Evolutionary conservation across 441 rosid species (phyloP).

Genomic region (Jatropha multifida): DNA sequence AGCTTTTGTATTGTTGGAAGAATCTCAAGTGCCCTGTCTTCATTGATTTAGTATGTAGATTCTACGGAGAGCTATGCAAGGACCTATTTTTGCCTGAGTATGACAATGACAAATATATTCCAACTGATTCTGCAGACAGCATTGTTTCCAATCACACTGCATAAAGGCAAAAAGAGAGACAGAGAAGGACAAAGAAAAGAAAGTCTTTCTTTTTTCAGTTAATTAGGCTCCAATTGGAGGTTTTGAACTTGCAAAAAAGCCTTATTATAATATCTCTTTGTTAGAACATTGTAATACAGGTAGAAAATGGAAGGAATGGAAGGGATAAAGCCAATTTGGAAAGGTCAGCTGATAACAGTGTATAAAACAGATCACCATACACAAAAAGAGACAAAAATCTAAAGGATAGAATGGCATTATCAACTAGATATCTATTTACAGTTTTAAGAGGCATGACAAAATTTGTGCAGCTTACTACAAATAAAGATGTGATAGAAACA

Average conservation of each 20-base stretch:
- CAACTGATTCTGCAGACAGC: slow-evolving; percentile 8
- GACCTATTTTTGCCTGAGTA: slow-evolving; percentile 44
- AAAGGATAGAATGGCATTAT: background rate
- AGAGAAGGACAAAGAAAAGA: no score
- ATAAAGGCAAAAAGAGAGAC: no score
- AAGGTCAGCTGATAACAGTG: background rate
- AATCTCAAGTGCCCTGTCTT: slow-evolving; percentile 72
- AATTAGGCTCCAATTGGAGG: no score
- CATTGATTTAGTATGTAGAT: slow-evolving; percentile 61
- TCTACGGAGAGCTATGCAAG: slow-evolving; percentile 79
- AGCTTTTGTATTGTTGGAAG: slow-evolving; percentile 79
- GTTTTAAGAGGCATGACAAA: slow-evolving; percentile 19
- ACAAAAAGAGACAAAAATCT: background rate
- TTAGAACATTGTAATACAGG: background rate
- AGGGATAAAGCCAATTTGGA: background rate
- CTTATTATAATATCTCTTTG: background rate
- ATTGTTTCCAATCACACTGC: no score
- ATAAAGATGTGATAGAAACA: background rate
- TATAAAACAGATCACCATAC: background rate
- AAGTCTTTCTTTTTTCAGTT: no score
- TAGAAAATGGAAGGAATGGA: slow-evolving; percentile 7
- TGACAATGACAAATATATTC: background rate
- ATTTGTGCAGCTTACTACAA: background rate
- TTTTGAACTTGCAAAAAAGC: no score
- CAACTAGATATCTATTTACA: slow-evolving; percentile 23